These are phyloP conservation scores for Silybum marianum DNA, from an alignment of 129 eudicot species.

Conservation along the genomic window DNA sequence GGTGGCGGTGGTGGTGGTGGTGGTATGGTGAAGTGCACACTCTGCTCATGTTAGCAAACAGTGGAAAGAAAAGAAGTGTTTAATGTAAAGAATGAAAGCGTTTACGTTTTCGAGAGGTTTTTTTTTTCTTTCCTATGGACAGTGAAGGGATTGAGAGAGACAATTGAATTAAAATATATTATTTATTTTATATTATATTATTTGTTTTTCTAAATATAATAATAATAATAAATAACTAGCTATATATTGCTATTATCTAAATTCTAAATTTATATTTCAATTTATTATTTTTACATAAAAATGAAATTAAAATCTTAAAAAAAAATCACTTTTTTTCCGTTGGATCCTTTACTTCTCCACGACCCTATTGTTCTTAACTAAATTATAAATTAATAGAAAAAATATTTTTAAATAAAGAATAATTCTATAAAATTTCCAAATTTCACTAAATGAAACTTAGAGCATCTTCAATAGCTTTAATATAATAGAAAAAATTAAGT, in stretches of 20 bases:
- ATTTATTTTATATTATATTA: neutral
- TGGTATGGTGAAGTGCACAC: slow-evolving; percentile 13
- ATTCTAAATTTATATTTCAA: neutral
- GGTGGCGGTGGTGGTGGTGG: slow-evolving; percentile 22
- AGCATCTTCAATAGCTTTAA: no score
- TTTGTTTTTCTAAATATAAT: no score
- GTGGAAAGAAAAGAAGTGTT: slow-evolving; percentile 29
- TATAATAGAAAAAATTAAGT: no score
- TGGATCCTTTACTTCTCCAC: slow-evolving; percentile 43
- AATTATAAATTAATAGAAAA: neutral
- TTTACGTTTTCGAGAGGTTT: slow-evolving; percentile 21
- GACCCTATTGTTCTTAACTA: slow-evolving; percentile 22
- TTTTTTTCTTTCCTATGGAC: slow-evolving; percentile 19
- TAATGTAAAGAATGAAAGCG: slow-evolving; percentile 35
- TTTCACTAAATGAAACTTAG: no score
- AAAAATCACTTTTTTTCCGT: slow-evolving; percentile 26
- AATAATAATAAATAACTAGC: no score
- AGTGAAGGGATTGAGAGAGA: slow-evolving; percentile 32
- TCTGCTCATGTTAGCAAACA: slow-evolving; percentile 43
- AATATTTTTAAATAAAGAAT: neutral
- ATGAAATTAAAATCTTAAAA: neutral
- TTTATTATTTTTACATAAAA: neutral
- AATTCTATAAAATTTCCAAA: no score
- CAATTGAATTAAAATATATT: slow-evolving; percentile 16
- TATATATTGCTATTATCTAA: no score